Percentiles rank a stretch among this genome's conserved stretches.
Conservation (phyloP, 176 grass and related monocot species). For the Dactylis glomerata region DNA sequence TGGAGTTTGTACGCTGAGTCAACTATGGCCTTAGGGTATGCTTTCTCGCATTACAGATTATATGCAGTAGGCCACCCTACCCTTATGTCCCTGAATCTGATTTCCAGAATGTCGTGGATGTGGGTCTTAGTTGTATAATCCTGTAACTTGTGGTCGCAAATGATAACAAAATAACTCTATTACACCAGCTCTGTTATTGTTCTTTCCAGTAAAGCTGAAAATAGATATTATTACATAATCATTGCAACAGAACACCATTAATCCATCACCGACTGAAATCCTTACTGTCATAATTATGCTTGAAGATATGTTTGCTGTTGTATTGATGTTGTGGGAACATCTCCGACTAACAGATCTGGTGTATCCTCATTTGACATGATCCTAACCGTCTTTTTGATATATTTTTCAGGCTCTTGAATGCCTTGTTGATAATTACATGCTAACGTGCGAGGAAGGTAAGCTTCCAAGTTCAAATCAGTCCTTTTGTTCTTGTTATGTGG, state of each 20-base stretch:
- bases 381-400: conserved; percentile 20
- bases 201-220: neutral
- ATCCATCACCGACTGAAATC: neutral
- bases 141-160: conserved; percentile 7
- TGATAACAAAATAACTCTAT: neutral
- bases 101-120: conserved; percentile 2
- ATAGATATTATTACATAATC: neutral
- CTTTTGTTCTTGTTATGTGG: neutral
- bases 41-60: neutral
- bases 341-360: neutral
- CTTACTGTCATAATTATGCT: neutral
- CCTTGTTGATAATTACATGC: conserved; percentile 97
- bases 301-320: neutral
- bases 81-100: neutral
- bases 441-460: conserved; percentile 91
- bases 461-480: neutral
- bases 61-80: neutral
- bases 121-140: neutral
- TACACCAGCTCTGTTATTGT: neutral
- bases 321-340: neutral
- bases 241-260: neutral
- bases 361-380: neutral
- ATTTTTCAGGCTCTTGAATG: conserved; percentile 84
- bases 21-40: neutral
- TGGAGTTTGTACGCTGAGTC: neutral